Percentiles rank a stretch among this genome's conserved stretches.
Evolutionary conservation across 768 basidiomycete species (phyloP).

Genomic region (Boletellus sp.): DNA sequence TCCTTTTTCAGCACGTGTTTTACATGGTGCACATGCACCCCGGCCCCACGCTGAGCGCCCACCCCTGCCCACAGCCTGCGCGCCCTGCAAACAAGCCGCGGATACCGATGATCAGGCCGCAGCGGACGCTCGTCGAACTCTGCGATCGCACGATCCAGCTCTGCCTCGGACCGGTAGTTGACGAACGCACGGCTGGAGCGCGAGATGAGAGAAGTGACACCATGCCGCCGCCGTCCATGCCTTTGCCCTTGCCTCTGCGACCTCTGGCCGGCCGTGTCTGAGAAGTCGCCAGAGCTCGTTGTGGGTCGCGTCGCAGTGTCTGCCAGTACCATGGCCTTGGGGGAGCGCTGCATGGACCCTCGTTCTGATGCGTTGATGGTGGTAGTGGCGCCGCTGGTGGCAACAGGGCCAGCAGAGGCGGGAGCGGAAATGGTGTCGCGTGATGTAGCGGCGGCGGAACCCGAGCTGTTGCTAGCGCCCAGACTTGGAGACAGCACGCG

Average conservation of each 20-base stretch:
- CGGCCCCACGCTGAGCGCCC: slow-evolving; percentile 83
- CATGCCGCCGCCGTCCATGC: slow-evolving; percentile 50
- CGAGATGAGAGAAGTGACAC: slow-evolving; percentile 90
- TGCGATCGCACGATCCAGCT: slow-evolving; percentile 62
- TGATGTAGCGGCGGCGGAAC: neutral
- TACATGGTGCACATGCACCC: slow-evolving; percentile 80
- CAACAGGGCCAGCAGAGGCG: too few relatives aligned
- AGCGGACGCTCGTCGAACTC: slow-evolving; percentile 71
- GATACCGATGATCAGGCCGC: slow-evolving; percentile 73
- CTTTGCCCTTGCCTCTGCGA: neutral
- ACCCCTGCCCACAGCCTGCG: slow-evolving; percentile 80
- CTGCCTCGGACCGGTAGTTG: slow-evolving; percentile 68
- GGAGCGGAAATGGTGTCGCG: neutral
- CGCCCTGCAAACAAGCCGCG: slow-evolving; percentile 77
- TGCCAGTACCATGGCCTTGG: too few relatives aligned
- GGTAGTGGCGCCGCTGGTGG: too few relatives aligned
- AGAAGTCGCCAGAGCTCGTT: slow-evolving; percentile 89
- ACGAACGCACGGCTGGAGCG: slow-evolving; percentile 94
- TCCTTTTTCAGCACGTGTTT: slow-evolving; percentile 51
- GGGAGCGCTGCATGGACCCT: too few relatives aligned
- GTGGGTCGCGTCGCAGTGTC: slow-evolving; percentile 56
- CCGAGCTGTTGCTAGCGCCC: neutral
- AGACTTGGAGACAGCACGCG: slow-evolving; percentile 9
- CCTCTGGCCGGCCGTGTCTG: neutral
- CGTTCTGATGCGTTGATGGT: too few relatives aligned